Evolutionary conservation across 139 green algal genomes (phyloP).

Genomic region (Coccomyxa sp.): DNA sequence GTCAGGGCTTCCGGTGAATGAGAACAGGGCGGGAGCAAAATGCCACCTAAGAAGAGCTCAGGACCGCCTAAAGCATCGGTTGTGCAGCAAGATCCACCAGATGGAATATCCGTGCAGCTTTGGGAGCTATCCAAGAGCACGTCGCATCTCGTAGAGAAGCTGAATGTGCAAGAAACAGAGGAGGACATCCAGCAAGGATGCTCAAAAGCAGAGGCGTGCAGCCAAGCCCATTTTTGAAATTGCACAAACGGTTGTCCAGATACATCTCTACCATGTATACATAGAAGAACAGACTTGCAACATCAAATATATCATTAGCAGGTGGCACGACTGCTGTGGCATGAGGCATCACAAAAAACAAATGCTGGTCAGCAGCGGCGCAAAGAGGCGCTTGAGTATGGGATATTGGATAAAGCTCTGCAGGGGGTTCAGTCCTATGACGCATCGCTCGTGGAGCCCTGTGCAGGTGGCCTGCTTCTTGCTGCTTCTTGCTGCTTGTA

Average conservation of each 20-base stretch:
- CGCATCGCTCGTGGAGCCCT: too few species aligned
- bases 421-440: too few species aligned
- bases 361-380: too few species aligned
- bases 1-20: too few species aligned
- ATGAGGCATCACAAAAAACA: too few species aligned
- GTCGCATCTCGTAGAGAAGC: not conserved
- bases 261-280: not conserved
- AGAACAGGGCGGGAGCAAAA: too few species aligned
- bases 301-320: too few species aligned
- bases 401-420: too few species aligned
- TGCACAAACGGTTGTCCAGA: not conserved
- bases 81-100: not conserved
- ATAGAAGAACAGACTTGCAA: not conserved
- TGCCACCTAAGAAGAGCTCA: not conserved
- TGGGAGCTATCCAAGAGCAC: not conserved
- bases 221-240: not conserved
- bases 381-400: too few species aligned
- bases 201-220: not conserved
- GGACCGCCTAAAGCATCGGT: not conserved
- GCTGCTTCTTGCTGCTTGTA: too few species aligned
- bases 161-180: not conserved
- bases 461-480: too few species aligned
- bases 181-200: not conserved
- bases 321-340: not conserved
- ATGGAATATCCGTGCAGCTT: not conserved